Evolutionary conservation across 768 basidiomycete genomes (phyloP).

Genomic region (Leccinum rimulosum): DNA sequence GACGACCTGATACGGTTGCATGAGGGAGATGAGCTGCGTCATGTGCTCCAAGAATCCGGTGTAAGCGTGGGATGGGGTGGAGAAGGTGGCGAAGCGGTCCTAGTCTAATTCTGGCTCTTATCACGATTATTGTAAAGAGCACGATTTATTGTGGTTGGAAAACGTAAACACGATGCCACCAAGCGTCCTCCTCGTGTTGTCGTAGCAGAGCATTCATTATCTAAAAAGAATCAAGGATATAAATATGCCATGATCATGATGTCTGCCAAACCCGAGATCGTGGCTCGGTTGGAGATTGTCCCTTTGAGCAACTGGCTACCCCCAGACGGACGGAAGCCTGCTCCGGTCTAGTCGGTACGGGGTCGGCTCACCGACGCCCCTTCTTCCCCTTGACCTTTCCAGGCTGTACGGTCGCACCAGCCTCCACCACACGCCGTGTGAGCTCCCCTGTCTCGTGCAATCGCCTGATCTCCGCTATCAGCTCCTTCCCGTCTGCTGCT

Average conservation of each 20-base stretch:
- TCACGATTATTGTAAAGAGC: not conserved
- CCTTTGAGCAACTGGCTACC: not conserved
- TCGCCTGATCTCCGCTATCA: constrained; percentile 48
- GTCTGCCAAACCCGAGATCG: not conserved
- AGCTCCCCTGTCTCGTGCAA: constrained; percentile 53
- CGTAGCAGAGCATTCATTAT: constrained; percentile 8
- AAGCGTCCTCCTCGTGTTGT: not conserved
- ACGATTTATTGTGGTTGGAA: not conserved
- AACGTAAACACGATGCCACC: not conserved
- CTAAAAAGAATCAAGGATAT: constrained; percentile 7
- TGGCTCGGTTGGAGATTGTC: not conserved
- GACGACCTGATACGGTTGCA: constrained; percentile 54
- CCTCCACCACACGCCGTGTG: constrained; percentile 43
- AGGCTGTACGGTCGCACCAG: constrained; percentile 57
- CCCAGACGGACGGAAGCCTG: constrained; percentile 10
- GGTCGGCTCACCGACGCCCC: constrained; percentile 15
- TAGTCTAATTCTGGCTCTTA: not conserved
- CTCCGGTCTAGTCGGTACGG: constrained; percentile 1
- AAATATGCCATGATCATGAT: not conserved
- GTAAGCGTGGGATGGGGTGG: constrained; percentile 31
- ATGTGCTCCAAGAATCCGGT: constrained; percentile 48
- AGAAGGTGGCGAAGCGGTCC: constrained; percentile 2
- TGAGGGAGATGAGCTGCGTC: constrained; percentile 40
- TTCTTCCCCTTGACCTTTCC: constrained; percentile 54
- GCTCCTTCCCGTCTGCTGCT: constrained; percentile 6